Percentiles rank a stretch among this genome's conserved stretches.
phyloP scores from a whole-genome alignment of 2,329 filamentous ascomycete species.

The Didymella lethalis region DNA sequence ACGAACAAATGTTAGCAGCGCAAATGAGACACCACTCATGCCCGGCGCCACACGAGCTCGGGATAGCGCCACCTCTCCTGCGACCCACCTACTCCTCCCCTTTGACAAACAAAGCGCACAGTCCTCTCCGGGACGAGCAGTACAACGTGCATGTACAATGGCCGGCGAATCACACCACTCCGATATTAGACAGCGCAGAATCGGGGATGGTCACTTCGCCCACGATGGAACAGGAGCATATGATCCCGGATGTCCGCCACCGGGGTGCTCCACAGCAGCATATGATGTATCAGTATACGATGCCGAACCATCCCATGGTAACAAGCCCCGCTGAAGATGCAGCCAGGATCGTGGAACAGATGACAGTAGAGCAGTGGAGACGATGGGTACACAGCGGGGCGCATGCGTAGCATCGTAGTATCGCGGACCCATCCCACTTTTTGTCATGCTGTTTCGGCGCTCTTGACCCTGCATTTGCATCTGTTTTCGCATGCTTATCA shows the following conservation, averaged over 20 bases:
- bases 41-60: slow-evolving; percentile 27
- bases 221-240: slow-evolving; percentile 5
- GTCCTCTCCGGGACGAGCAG: not conserved
- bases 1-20: slow-evolving; percentile 8
- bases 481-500: not conserved
- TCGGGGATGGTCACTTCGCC: slow-evolving; percentile 6
- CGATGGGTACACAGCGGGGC: slow-evolving; percentile 10
- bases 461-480: not conserved
- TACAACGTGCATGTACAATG: slow-evolving; percentile 8
- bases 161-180: slow-evolving; percentile 4
- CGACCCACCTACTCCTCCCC: slow-evolving; percentile 25
- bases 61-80: slow-evolving; percentile 14
- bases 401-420: not conserved
- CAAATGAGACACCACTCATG: slow-evolving; percentile 31
- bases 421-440: not conserved
- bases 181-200: not conserved
- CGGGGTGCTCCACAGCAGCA: slow-evolving; percentile 8
- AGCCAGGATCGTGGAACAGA: slow-evolving; percentile 9
- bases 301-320: not conserved
- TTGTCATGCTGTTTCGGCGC: not conserved
- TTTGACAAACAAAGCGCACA: slow-evolving; percentile 4
- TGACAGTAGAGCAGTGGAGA: slow-evolving; percentile 15
- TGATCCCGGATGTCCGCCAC: not conserved
- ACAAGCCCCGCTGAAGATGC: not conserved
- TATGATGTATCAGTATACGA: slow-evolving; percentile 1